phyloP scores from a whole-genome alignment of 257 asterid species.

The Leonotis leonurus region DNA sequence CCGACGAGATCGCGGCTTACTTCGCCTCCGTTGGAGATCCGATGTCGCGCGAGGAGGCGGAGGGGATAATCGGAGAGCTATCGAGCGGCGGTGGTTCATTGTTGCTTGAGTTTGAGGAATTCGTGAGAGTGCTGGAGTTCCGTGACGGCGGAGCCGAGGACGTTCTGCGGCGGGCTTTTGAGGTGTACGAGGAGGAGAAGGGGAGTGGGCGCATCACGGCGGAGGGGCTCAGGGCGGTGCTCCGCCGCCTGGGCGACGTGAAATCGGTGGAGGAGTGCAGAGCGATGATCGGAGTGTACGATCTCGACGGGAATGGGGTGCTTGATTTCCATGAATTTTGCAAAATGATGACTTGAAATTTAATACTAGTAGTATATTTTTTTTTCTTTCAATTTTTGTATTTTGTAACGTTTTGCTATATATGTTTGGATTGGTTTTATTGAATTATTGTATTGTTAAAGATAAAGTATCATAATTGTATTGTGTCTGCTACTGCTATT shows the following conservation, averaged over 20 bases:
- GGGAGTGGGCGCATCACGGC: slow-evolving; percentile 49
- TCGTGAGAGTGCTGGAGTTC: slow-evolving; percentile 27
- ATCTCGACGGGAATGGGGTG: slow-evolving; percentile 59
- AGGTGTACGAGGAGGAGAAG: slow-evolving; percentile 50
- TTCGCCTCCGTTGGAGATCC: slow-evolving; percentile 38
- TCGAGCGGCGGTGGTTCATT: slow-evolving; percentile 12
- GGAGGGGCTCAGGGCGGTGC: slow-evolving; percentile 35
- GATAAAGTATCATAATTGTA: too few species aligned
- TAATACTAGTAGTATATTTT: too few species aligned
- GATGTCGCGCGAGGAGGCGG: slow-evolving; percentile 32
- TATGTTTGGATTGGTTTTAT: too few species aligned
- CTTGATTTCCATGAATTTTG: slow-evolving; percentile 44
- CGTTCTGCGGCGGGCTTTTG: slow-evolving; percentile 37
- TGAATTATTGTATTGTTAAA: too few species aligned
- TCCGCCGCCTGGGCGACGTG: slow-evolving; percentile 35
- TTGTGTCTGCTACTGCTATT: too few species aligned
- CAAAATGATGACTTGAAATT: slow-evolving; percentile 29
- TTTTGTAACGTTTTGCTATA: too few species aligned
- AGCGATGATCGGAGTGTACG: slow-evolving; percentile 40
- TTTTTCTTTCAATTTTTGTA: too few species aligned
- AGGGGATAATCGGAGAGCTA: slow-evolving; percentile 28
- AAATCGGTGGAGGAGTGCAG: slow-evolving; percentile 39
- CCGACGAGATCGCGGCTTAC: slow-evolving; percentile 30
- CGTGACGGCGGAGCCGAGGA: slow-evolving; percentile 12
- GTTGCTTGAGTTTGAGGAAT: slow-evolving; percentile 32